Percentiles rank a stretch among this genome's conserved stretches.
These are phyloP conservation scores for Lactarius pseudohatsudake DNA, from an alignment of 768 basidiomycete genomes.

Conservation along the genomic window DNA sequence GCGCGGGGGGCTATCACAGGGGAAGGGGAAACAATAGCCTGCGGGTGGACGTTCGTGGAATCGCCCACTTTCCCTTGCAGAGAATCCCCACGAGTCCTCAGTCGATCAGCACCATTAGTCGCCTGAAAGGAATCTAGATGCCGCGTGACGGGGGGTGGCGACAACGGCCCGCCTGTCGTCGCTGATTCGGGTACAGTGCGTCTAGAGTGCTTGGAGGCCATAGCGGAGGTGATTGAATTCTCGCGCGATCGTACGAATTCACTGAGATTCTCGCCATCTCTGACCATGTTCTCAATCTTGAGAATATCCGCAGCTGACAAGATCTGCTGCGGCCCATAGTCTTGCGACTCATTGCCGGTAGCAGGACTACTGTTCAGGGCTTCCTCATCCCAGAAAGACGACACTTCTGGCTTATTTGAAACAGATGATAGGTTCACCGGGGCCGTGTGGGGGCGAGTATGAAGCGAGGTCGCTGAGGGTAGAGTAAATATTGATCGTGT, in stretches of 20 bases:
- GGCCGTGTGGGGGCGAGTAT: constrained; percentile 13
- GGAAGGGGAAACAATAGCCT: constrained; percentile 2
- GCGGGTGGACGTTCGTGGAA: constrained; percentile 11
- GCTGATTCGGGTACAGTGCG: constrained; percentile 1
- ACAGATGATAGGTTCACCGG: neutral
- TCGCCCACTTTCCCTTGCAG: constrained; percentile 5
- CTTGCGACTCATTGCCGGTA: constrained; percentile 39
- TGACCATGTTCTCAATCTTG: constrained; percentile 54
- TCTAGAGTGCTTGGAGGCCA: constrained; percentile 12
- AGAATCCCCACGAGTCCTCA: constrained; percentile 17
- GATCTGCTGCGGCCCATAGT: constrained; percentile 63
- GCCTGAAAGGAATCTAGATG: neutral
- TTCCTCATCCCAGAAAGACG: constrained; percentile 53
- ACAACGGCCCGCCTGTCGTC: neutral
- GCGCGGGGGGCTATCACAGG: constrained; percentile 1
- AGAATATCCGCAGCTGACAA: constrained; percentile 67
- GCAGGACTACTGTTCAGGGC: constrained; percentile 38
- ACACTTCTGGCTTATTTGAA: constrained; percentile 4
- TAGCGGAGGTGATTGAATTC: constrained; percentile 21
- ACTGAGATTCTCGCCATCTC: constrained; percentile 32
- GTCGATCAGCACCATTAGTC: neutral
- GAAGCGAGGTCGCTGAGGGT: constrained; percentile 13
- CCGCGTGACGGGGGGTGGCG: constrained; percentile 16
- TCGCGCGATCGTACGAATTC: constrained; percentile 21
- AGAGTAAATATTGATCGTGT: constrained; percentile 54